phyloP scores from a whole-genome alignment of 371 early-diverging fungal species.

The Circinella minor region DNA sequence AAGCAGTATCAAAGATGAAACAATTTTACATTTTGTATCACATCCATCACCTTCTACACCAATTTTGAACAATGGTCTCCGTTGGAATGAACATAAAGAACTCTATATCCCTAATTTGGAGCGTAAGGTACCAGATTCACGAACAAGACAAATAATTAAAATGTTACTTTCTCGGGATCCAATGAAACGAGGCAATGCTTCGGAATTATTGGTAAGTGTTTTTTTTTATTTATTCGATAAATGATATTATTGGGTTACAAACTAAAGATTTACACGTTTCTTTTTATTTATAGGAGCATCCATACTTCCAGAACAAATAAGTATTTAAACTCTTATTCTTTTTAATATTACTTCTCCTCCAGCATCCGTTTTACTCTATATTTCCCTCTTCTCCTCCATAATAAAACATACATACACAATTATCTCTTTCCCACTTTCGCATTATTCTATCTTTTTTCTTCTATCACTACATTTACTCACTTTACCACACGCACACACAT shows the following conservation, averaged over 20 bases:
- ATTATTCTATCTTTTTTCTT: background rate
- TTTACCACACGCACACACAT: background rate
- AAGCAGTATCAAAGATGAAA: constrained; percentile 50
- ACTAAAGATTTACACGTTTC: too few species aligned
- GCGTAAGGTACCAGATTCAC: constrained; percentile 35
- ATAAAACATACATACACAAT: background rate
- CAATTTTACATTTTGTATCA: constrained; percentile 52
- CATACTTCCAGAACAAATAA: constrained; percentile 9
- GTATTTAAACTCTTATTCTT: background rate
- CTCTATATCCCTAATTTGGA: constrained; percentile 50
- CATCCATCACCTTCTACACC: constrained; percentile 56
- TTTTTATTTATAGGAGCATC: background rate
- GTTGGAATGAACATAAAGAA: constrained; percentile 55
- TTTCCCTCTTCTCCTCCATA: background rate
- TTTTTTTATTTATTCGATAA: background rate
- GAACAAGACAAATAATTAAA: constrained; percentile 39
- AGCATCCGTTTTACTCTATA: background rate
- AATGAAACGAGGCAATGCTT: constrained; percentile 41
- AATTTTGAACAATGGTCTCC: constrained; percentile 47
- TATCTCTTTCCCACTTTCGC: background rate
- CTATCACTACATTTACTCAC: background rate
- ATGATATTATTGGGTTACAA: too few species aligned
- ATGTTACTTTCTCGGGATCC: constrained; percentile 48
- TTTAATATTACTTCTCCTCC: background rate
- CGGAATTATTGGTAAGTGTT: constrained; percentile 40